Evolutionary conservation across 73 alveolate species (phyloP).

Genomic region (Urostyla sp.): DNA sequence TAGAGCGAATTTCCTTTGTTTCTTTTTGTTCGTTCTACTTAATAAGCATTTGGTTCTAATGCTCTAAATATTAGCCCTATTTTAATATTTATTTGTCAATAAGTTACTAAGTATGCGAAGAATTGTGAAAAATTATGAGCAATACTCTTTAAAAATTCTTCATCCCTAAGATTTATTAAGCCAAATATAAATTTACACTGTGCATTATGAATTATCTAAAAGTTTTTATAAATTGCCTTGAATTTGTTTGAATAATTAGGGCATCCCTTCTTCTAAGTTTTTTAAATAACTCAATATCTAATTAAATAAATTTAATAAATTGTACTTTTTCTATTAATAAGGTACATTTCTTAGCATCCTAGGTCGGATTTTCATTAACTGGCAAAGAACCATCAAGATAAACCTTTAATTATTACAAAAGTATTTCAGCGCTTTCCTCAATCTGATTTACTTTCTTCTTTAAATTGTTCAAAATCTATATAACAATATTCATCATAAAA

Average conservation of each 20-base stretch:
- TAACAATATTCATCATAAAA: too few relatives aligned
- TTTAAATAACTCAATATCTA: not conserved
- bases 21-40: too few relatives aligned
- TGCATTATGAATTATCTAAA: not conserved
- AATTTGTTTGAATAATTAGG: not conserved
- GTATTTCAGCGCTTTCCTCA: not conserved
- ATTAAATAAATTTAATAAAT: not conserved
- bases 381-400: conserved; percentile 19
- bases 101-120: too few relatives aligned
- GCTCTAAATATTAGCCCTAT: too few relatives aligned
- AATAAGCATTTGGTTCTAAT: too few relatives aligned
- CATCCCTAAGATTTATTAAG: too few relatives aligned
- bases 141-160: too few relatives aligned
- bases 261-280: not conserved
- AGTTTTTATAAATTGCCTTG: not conserved
- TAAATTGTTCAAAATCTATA: not conserved
- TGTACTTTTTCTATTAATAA: conserved; percentile 9
- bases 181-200: too few relatives aligned
- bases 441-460: not conserved
- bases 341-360: not conserved
- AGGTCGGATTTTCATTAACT: not conserved
- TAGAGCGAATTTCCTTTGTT: too few relatives aligned
- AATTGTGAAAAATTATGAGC: too few relatives aligned
- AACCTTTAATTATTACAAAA: not conserved
- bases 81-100: too few relatives aligned